phyloP scores from a whole-genome alignment of 345 rosid species.

The Diplotaxis tenuifolia region DNA sequence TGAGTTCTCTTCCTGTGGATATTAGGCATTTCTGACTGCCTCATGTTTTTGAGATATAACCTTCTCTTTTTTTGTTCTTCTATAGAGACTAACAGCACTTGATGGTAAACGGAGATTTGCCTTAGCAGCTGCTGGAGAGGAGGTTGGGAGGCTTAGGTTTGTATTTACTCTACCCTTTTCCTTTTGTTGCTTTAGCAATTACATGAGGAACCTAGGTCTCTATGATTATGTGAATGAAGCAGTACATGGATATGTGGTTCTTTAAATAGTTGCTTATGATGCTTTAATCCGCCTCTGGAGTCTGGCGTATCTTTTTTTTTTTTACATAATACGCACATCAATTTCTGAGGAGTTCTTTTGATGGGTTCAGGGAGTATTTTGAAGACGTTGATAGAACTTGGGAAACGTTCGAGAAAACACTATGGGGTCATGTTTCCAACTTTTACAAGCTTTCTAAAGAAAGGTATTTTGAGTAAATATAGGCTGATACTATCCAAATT shows the following conservation, averaged over 20 bases:
- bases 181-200: constrained; percentile 1
- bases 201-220: constrained; percentile 6
- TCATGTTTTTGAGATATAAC: constrained; percentile 3
- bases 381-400: constrained; percentile 96
- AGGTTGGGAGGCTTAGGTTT: constrained; percentile 91
- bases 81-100: constrained; percentile 91
- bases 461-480: constrained; percentile 51
- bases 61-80: constrained; percentile 4
- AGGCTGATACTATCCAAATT: constrained; percentile 15
- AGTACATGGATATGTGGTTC: constrained; percentile 11
- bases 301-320: constrained; percentile 6
- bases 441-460: constrained; percentile 90
- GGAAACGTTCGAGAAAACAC: constrained; percentile 97
- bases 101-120: constrained; percentile 99
- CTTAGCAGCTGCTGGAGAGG: constrained; percentile 88
- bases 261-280: constrained; percentile 22
- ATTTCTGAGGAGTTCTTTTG: constrained; percentile 14
- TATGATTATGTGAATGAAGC: constrained; percentile 16
- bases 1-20: constrained; percentile 19
- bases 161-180: constrained; percentile 26
- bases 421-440: constrained; percentile 87
- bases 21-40: constrained; percentile 13
- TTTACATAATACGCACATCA: background rate
- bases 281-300: background rate
- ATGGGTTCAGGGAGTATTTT: constrained; percentile 78